Evolutionary conservation across 169 alveolate genomes (phyloP).

Genomic region (Cyclospora cayetanensis): DNA sequence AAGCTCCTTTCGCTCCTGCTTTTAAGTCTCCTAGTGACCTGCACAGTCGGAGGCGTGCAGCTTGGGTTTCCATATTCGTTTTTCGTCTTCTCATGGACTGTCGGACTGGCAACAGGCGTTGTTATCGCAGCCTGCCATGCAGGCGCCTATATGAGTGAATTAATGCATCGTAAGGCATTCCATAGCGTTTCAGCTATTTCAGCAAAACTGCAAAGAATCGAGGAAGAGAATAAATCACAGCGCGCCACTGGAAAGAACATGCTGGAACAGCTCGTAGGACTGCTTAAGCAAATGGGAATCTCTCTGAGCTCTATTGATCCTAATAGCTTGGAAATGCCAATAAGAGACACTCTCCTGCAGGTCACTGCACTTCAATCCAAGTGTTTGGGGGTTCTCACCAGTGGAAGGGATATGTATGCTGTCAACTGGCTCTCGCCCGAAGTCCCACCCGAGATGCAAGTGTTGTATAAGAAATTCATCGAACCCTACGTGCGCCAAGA

Average conservation of each 20-base stretch:
- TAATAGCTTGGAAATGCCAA: neutral
- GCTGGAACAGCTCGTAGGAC: constrained; percentile 68
- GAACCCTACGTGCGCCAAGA: constrained; percentile 34
- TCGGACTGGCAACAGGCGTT: constrained; percentile 44
- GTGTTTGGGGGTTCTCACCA: constrained; percentile 53
- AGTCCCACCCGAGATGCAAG: constrained; percentile 38
- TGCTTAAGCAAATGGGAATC: constrained; percentile 50
- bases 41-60: constrained; percentile 41
- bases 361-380: constrained; percentile 22
- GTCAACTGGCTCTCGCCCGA: constrained; percentile 49
- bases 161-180: constrained; percentile 51
- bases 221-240: neutral
- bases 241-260: constrained; percentile 49
- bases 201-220: neutral
- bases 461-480: neutral
- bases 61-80: constrained; percentile 12
- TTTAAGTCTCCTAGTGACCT: constrained; percentile 27
- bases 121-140: constrained; percentile 39
- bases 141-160: constrained; percentile 32
- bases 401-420: constrained; percentile 52
- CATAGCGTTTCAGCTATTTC: constrained; percentile 33
- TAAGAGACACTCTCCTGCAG: neutral
- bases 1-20: constrained; percentile 18
- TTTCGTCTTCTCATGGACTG: constrained; percentile 50
- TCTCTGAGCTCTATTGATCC: constrained; percentile 13